A percentile compares a stretch with the other conserved stretches of the same genome.
Evolutionary conservation across 2,329 filamentous ascomycete species (phyloP).

Genomic region (Ceratocystis lukuohia): DNA sequence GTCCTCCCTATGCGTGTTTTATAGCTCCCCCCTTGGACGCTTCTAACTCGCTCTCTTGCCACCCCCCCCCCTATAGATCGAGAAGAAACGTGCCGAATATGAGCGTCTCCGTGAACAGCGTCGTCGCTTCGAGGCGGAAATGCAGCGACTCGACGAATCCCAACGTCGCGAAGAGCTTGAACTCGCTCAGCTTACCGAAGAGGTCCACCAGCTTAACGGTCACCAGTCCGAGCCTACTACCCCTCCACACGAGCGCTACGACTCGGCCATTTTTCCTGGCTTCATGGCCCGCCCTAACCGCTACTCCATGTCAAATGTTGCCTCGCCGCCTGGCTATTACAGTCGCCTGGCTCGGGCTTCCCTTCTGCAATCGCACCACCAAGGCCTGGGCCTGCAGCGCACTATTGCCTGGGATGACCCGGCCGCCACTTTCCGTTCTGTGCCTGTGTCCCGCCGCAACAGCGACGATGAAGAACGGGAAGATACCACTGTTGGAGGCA

Average conservation of each 20-base stretch:
- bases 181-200: conserved; percentile 71
- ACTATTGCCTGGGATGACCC: conserved; percentile 44
- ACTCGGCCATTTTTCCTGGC: conserved; percentile 54
- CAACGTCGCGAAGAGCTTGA: conserved; percentile 73
- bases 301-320: conserved; percentile 78
- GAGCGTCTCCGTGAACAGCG: conserved; percentile 83
- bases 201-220: conserved; percentile 51
- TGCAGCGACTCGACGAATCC: conserved; percentile 78
- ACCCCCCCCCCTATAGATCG: conserved; percentile 44
- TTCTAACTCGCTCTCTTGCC: background rate
- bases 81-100: conserved; percentile 87
- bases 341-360: conserved; percentile 50
- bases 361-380: conserved; percentile 58
- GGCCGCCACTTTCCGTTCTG: conserved; percentile 66
- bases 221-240: conserved; percentile 93
- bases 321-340: conserved; percentile 63
- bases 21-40: background rate
- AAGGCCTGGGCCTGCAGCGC: conserved; percentile 43
- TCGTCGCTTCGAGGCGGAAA: conserved; percentile 78
- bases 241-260: conserved; percentile 80
- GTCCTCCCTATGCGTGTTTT: conserved; percentile 23
- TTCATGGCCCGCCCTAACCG: conserved; percentile 74
- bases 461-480: conserved; percentile 76
- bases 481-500: conserved; percentile 27
- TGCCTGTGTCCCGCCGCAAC: conserved; percentile 75